phyloP scores from a whole-genome alignment of 1,284 basidiomycete species.

The Earliella scabrosa region DNA sequence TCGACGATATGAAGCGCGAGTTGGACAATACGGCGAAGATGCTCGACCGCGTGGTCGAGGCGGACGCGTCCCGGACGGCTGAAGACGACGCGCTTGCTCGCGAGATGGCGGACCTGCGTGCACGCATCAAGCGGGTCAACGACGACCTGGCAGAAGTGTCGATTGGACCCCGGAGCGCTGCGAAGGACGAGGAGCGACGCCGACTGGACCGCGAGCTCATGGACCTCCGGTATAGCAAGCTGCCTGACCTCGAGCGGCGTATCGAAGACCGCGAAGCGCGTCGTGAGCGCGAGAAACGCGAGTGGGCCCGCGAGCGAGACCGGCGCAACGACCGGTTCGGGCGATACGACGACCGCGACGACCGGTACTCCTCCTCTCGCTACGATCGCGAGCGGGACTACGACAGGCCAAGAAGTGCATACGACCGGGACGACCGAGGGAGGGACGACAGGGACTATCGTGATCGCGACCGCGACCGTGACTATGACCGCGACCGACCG shows the following conservation, averaged over 20 bases:
- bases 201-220: slow-evolving; percentile 90
- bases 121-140: slow-evolving; percentile 86
- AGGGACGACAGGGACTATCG: slow-evolving; percentile 23
- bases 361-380: slow-evolving; percentile 40
- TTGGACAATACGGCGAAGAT: slow-evolving; percentile 83
- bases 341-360: slow-evolving; percentile 56
- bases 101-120: slow-evolving; percentile 89
- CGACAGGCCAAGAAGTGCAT: slow-evolving; percentile 43
- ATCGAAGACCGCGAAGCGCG: slow-evolving; percentile 83
- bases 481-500: slow-evolving; percentile 35
- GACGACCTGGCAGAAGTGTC: slow-evolving; percentile 94
- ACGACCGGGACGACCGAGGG: slow-evolving; percentile 42
- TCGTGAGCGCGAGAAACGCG: slow-evolving; percentile 77
- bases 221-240: slow-evolving; percentile 86
- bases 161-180: slow-evolving; percentile 73
- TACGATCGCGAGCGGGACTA: slow-evolving; percentile 44
- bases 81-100: slow-evolving; percentile 91
- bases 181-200: slow-evolving; percentile 87
- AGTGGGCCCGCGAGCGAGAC: slow-evolving; percentile 84
- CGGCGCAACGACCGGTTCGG: slow-evolving; percentile 83
- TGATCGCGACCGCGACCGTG: slow-evolving; percentile 32
- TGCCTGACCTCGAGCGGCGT: slow-evolving; percentile 90
- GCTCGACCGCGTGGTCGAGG: slow-evolving; percentile 77
- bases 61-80: slow-evolving; percentile 60
- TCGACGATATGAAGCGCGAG: slow-evolving; percentile 88